These are phyloP conservation scores for Acer negundo DNA, from an alignment of 345 rosid genomes.

Conservation along the genomic window DNA sequence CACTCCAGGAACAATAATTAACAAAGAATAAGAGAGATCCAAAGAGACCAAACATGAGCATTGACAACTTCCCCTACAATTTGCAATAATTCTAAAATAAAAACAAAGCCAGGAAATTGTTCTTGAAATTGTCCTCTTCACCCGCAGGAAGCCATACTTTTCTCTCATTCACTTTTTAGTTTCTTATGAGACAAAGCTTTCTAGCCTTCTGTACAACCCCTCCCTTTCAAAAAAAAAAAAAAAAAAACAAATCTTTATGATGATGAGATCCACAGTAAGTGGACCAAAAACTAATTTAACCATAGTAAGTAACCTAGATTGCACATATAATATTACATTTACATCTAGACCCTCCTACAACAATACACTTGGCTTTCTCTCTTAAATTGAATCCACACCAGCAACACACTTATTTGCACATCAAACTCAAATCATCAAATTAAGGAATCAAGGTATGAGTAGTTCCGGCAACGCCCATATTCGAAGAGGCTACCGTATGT, in stretches of 20 bases:
- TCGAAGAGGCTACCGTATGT: constrained; percentile 85
- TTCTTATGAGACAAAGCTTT: not conserved
- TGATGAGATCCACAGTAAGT: not conserved
- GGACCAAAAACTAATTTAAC: constrained; percentile 15
- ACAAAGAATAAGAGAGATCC: not conserved
- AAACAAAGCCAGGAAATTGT: not conserved
- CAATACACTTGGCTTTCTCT: not conserved
- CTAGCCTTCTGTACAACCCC: constrained; percentile 34
- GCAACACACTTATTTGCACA: constrained; percentile 18
- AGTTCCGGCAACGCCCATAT: constrained; percentile 67
- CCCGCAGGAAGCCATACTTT: constrained; percentile 6
- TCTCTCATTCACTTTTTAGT: not conserved
- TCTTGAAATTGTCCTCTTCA: constrained; percentile 2
- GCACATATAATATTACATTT: constrained; percentile 25
- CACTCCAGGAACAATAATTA: not conserved
- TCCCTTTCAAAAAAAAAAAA: not conserved
- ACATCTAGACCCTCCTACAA: constrained; percentile 19
- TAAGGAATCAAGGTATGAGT: constrained; percentile 63
- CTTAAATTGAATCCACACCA: constrained; percentile 6
- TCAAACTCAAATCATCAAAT: constrained; percentile 28
- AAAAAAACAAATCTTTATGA: not conserved
- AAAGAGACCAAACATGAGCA: not conserved
- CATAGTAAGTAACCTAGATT: constrained; percentile 23
- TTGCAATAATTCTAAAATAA: not conserved
- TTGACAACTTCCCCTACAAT: not conserved